A percentile compares a stretch with the other conserved stretches of the same genome.
These are phyloP conservation scores for Chlorella ohadii DNA, from an alignment of 139 green algal species.

Conservation along the genomic window DNA sequence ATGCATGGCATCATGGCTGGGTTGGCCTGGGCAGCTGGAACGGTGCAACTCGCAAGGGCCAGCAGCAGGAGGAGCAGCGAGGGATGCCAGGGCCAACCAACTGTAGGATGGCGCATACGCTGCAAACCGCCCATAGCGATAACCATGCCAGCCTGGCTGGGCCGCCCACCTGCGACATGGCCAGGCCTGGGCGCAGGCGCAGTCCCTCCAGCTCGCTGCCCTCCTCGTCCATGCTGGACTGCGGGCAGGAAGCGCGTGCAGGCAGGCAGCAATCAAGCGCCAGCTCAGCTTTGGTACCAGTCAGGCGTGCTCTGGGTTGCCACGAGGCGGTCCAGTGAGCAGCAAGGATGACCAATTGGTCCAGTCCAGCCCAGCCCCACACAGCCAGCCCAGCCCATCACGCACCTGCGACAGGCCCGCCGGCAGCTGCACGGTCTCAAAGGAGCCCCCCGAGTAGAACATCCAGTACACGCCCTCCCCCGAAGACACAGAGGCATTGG, in stretches of 20 bases:
- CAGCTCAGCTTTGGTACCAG: no score
- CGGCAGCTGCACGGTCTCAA: constrained; percentile 62
- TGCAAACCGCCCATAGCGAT: no score
- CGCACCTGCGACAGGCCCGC: constrained; percentile 39
- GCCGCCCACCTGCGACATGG: constrained; percentile 60
- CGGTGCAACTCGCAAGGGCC: no score
- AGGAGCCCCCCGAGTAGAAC: constrained; percentile 90
- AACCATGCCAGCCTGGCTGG: no score
- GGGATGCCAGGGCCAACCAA: no score
- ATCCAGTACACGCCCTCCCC: constrained; percentile 96
- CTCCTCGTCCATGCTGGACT: neutral
- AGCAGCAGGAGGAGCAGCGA: no score
- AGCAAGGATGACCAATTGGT: no score
- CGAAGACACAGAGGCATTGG: constrained; percentile 57
- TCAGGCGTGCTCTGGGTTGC: no score
- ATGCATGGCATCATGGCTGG: no score
- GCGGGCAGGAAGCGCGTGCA: neutral
- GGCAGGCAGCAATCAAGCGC: neutral
- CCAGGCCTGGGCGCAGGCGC: constrained; percentile 82
- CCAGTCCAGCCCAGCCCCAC: no score
- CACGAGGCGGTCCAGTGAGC: neutral
- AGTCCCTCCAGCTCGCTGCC: constrained; percentile 65
- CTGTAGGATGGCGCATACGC: no score
- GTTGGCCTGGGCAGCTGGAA: no score
- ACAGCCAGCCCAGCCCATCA: neutral